Evolutionary conservation across 2,329 filamentous ascomycete species (phyloP).

Genomic region (Ceratocystis albifundus): DNA sequence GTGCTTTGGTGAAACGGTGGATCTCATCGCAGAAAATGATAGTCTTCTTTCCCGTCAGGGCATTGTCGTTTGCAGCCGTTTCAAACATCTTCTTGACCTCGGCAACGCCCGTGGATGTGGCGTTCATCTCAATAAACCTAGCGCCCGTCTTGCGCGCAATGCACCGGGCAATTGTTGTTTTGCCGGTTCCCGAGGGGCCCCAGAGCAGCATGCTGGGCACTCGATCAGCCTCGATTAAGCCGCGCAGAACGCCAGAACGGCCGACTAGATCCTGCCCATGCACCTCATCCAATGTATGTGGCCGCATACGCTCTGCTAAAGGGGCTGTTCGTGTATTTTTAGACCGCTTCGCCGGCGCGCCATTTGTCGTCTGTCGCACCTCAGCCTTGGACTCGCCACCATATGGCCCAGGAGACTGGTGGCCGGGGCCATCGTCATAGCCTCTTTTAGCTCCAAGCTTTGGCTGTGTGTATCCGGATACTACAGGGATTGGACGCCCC

Average conservation of each 20-base stretch:
- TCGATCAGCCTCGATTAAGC: constrained; percentile 71
- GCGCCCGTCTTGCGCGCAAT: constrained; percentile 73
- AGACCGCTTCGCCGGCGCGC: constrained; percentile 43
- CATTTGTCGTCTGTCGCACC: background rate
- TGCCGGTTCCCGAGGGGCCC: constrained; percentile 70
- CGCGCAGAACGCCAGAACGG: constrained; percentile 66
- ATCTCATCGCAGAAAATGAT: constrained; percentile 98
- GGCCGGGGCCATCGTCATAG: constrained; percentile 44
- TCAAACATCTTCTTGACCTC: constrained; percentile 88
- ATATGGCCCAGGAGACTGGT: constrained; percentile 8
- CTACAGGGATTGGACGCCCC: background rate
- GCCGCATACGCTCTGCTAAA: constrained; percentile 87
- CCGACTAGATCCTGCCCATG: constrained; percentile 88
- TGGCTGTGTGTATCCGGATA: background rate
- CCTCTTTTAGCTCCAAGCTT: constrained; percentile 34
- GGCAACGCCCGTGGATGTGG: constrained; percentile 72
- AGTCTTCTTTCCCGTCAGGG: constrained; percentile 74
- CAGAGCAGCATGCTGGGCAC: constrained; percentile 95
- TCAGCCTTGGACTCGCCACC: background rate
- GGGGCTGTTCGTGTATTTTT: constrained; percentile 66
- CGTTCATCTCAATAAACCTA: constrained; percentile 91
- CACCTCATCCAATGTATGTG: constrained; percentile 70
- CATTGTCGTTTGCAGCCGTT: constrained; percentile 69
- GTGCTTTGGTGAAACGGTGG: constrained; percentile 78
- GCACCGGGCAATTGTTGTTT: constrained; percentile 84